These are phyloP conservation scores for Hymenoscyphus fructigenus DNA, from an alignment of 2,329 filamentous ascomycete genomes.

Conservation along the genomic window DNA sequence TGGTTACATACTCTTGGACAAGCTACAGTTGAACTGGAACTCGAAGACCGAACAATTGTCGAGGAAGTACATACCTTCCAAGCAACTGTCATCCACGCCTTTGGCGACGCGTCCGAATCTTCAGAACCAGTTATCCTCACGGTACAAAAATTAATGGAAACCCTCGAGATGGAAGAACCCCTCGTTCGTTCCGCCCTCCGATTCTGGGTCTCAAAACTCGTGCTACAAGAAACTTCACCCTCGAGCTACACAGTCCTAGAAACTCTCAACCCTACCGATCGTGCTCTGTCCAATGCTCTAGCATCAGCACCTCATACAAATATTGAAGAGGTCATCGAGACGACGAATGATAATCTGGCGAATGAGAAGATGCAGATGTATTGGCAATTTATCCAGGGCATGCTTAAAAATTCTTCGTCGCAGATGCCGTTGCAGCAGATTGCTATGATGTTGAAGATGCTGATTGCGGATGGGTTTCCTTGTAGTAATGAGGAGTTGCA, in stretches of 20 bases:
- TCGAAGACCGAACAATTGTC: conserved; percentile 74
- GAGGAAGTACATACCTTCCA: conserved; percentile 80
- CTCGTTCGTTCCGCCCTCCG: conserved; percentile 65
- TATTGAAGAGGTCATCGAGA: conserved; percentile 26
- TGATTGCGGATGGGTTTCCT: conserved; percentile 82
- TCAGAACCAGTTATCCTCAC: conserved; percentile 36
- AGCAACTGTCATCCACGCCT: conserved; percentile 83
- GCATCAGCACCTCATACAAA: conserved; percentile 22
- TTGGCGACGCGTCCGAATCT: conserved; percentile 49
- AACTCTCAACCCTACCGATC: conserved; percentile 48
- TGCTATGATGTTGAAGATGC: conserved; percentile 92
- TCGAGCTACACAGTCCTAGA: conserved; percentile 69
- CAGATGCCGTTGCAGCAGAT: conserved; percentile 80
- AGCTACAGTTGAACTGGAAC: conserved; percentile 75
- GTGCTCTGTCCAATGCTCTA: conserved; percentile 33
- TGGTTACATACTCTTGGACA: conserved; percentile 85
- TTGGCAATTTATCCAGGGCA: conserved; percentile 88
- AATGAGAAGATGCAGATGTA: conserved; percentile 71
- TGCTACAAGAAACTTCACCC: conserved; percentile 57
- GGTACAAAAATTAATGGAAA: conserved; percentile 52
- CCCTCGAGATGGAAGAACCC: conserved; percentile 71
- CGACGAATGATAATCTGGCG: conserved; percentile 54
- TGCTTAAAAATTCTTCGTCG: conserved; percentile 87
- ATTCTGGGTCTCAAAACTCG: conserved; percentile 70
- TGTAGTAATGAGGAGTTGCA: conserved; percentile 87